A percentile compares a stretch with the other conserved stretches of the same genome.
Conservation (phyloP, 1,284 basidiomycete species). For the Hemileia vastatrix region DNA sequence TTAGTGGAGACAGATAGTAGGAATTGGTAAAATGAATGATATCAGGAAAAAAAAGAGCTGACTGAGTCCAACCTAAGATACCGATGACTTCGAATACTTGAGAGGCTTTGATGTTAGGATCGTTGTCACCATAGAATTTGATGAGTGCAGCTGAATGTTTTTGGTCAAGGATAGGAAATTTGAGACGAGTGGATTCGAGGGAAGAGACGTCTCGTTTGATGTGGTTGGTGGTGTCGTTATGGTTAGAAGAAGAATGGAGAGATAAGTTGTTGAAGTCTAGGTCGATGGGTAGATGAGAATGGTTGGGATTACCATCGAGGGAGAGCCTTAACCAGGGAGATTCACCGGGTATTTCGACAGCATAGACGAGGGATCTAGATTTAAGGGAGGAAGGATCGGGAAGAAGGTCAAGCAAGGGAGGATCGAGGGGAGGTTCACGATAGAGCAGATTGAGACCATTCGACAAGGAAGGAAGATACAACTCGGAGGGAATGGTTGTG, state of each 20-base stretch:
- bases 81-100: conserved; percentile 13
- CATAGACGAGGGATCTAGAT: conserved; percentile 5
- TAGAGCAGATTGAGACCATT: conserved; percentile 2
- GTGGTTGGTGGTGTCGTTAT: not conserved
- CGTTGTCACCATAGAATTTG: conserved; percentile 8
- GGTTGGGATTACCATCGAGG: too few relatives aligned
- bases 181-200: conserved; percentile 7
- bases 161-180: conserved; percentile 7
- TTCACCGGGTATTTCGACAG: conserved; percentile 19
- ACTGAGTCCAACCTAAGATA: conserved; percentile 20
- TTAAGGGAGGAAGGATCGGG: not conserved
- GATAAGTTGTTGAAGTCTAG: conserved; percentile 8
- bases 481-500: conserved; percentile 4
- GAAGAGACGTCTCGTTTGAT: conserved; percentile 4
- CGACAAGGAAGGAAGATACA: conserved; percentile 10
- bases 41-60: not conserved
- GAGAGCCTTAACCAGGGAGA: conserved; percentile 7
- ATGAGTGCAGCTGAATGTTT: conserved; percentile 13
- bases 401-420: not conserved
- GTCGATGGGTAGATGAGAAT: too few relatives aligned
- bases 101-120: conserved; percentile 5
- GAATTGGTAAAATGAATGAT: not conserved
- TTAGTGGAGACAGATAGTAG: not conserved
- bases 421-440: conserved; percentile 1
- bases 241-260: not conserved